A percentile compares a stretch with the other conserved stretches of the same genome.
Conservation (phyloP, 2,329 filamentous ascomycete genomes). For the Aspergillus fumigatus region DNA sequence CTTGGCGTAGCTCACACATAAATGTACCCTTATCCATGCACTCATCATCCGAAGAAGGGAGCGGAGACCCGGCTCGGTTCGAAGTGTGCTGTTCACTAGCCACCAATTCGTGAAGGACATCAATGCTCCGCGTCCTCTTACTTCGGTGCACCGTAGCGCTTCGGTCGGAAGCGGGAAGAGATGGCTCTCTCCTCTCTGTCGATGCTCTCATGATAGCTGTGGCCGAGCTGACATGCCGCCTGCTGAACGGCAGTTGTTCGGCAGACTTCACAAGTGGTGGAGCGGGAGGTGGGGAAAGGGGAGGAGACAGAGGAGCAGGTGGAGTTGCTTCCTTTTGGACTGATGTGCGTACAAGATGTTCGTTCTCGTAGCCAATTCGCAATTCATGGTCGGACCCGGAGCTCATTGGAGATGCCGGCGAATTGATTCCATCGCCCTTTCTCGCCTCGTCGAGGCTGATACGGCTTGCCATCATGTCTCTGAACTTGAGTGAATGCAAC, state of each 20-base stretch:
- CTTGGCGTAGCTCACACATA: slow-evolving; percentile 5
- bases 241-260: slow-evolving; percentile 4
- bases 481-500: slow-evolving; percentile 24
- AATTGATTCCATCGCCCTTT: background rate
- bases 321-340: slow-evolving; percentile 17
- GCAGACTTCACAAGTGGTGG: slow-evolving; percentile 14
- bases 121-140: slow-evolving; percentile 20
- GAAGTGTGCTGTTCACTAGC: slow-evolving; percentile 12
- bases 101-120: slow-evolving; percentile 17
- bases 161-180: slow-evolving; percentile 9
- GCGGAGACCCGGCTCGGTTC: slow-evolving; percentile 26
- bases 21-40: slow-evolving; percentile 18
- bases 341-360: slow-evolving; percentile 6
- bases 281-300: slow-evolving; percentile 21
- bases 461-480: slow-evolving; percentile 24
- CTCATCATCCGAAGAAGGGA: slow-evolving; percentile 41
- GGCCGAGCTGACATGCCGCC: slow-evolving; percentile 18
- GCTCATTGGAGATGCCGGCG: background rate
- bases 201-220: background rate
- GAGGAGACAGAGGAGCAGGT: slow-evolving; percentile 23
- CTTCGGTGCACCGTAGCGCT: slow-evolving; percentile 17
- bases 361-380: slow-evolving; percentile 4
- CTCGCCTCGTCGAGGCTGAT: slow-evolving; percentile 10
- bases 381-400: background rate
- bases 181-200: slow-evolving; percentile 8